phyloP scores from a whole-genome alignment of 306 rosid species.

The Citrullus colocynthis region DNA sequence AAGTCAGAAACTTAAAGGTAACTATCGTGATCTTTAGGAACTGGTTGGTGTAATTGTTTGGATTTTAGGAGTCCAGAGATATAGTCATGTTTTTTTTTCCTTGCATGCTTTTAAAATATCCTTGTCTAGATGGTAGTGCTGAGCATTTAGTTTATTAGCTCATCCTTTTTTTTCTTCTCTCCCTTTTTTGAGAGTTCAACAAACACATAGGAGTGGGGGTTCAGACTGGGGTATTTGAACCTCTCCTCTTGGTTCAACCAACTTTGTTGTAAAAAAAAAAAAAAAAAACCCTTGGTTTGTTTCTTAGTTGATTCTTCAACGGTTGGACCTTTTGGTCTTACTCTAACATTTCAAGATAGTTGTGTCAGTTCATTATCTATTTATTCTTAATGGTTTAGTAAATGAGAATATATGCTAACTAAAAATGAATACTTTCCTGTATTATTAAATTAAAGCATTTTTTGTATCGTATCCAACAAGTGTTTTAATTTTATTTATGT shows the following conservation, averaged over 20 bases:
- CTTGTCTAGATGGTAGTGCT: neutral
- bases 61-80: neutral
- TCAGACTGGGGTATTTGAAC: neutral
- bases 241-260: neutral
- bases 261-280: neutral
- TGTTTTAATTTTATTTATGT: neutral
- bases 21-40: neutral
- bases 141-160: neutral
- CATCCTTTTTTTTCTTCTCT: neutral
- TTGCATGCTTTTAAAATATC: neutral
- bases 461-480: neutral
- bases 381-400: neutral
- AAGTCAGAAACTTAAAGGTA: slow-evolving; percentile 40
- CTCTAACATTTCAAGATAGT: neutral
- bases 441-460: neutral
- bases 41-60: neutral
- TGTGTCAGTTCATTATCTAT: neutral
- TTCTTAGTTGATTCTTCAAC: neutral
- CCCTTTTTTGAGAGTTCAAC: neutral
- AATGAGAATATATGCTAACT: neutral
- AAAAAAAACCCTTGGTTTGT: neutral
- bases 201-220: neutral
- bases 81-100: neutral
- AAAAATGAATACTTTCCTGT: neutral
- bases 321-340: neutral